Evolutionary conservation across 148 eudicot species (phyloP), one percentile per base, ranked within the genome.

Genomic region (Chenopodium quinoa): DNA sequence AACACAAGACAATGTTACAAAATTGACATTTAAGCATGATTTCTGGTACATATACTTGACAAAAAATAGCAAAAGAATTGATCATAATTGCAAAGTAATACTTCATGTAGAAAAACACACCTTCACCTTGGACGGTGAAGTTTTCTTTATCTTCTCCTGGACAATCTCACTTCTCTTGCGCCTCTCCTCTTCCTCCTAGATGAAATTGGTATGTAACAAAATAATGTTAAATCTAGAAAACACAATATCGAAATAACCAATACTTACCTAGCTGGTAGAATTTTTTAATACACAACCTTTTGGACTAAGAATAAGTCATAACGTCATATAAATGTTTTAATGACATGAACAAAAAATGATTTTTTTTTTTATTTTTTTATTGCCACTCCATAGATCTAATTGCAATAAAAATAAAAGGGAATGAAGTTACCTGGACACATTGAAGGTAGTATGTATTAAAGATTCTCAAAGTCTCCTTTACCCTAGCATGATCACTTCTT

Each of bases 401-500:
- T 34, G 73, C 67, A 29, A 50, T 1, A 66, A 34, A 66, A 25
- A 10, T 16, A 34, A 44, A 34, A 47, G 31, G 27, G 20, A 14
- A 25, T 6, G 73, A 32, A 78, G 58, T 79, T 84, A 86, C 86
- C 86, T 86, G 84, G 48, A 84, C 65, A 79, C 46, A 76, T 68
- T 79, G 85, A 48, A 84, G 85, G 66, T 84, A 86, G 71, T 81
- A 74, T 48, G 81, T 75, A 76, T 84, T 81, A 48, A 75, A 84
- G 52, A 48, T 75, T 73, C 85, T 75, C 60, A 86, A 66, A 52
- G 89, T 84, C 56, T 86, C 81, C 75, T 84, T 86, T 37, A 86
- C 79, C 84, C 65, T 84, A 3, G 75, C 81, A 40, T 71, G 44
- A 67, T 47, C 78, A 44, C 84, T 81, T 84, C 46, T 81, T 6